phyloP scores from a whole-genome alignment of 192 early-diverging fungal genomes.

The Gaertneriomyces semiglobifer region DNA sequence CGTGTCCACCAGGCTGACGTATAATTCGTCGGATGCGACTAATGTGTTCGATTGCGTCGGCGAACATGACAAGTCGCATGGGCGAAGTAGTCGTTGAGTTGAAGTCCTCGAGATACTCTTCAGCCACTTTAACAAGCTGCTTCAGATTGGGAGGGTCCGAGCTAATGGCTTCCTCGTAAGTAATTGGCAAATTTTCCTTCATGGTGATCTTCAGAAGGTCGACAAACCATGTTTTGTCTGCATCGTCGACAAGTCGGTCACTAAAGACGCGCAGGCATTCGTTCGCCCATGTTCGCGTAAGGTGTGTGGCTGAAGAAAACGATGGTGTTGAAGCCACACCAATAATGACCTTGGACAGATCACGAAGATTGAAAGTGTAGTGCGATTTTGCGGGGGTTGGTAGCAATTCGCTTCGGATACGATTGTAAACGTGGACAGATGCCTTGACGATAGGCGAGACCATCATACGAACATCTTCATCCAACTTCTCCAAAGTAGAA shows the following conservation, averaged over 20 bases:
- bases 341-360: conserved; percentile 58
- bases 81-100: conserved; percentile 57
- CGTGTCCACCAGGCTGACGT: conserved; percentile 55
- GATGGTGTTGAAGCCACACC: conserved; percentile 40
- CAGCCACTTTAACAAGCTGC: conserved; percentile 52
- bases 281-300: conserved; percentile 55
- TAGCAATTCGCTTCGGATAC: conserved; percentile 51
- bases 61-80: conserved; percentile 63
- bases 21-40: conserved; percentile 57
- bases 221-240: conserved; percentile 59
- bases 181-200: conserved; percentile 38
- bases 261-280: conserved; percentile 60
- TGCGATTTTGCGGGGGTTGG: conserved; percentile 64
- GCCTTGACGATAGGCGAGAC: conserved; percentile 49
- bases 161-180: conserved; percentile 52
- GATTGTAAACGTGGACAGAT: conserved; percentile 56
- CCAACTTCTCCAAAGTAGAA: conserved; percentile 48
- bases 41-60: conserved; percentile 63
- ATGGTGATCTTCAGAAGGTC: conserved; percentile 48
- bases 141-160: conserved; percentile 54
- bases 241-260: conserved; percentile 56
- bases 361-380: conserved; percentile 63
- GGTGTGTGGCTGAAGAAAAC: conserved; percentile 32
- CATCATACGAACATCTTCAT: conserved; percentile 45
- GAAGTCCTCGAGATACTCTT: conserved; percentile 62